Base-by-base conservation (phyloP, 805 yeast genomes). In the Candida stauntonica region DNA sequence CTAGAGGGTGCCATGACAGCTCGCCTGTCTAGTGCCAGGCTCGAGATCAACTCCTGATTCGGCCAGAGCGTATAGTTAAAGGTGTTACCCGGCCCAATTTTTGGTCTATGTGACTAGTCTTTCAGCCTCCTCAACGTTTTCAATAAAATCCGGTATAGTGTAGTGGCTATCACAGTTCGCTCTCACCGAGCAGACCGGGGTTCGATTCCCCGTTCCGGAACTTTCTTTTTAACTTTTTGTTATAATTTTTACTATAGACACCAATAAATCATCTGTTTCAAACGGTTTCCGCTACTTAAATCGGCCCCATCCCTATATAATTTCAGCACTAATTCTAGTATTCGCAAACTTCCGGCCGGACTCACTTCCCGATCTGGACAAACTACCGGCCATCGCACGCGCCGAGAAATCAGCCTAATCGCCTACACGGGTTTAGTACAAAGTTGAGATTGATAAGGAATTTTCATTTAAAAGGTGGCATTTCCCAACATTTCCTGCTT, bases 151-250 rank as follows among this genome's bases (percentile, higher is more conserved):
- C 59, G 57, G 55, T 44, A 49, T 55, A 47, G 59, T 55, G 59
- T 55, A 55, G 59, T 50, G 59, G 59, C 56, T 55, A 55, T 45
- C 59, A 55, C 55, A 51, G 56, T 46, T 51, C 60, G 51, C 60
- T 55, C 60, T 55, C 60, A 54, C 58, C 51, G 60, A 51, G 47
- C 54, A 52, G 52, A 54, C 60, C 58, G 56, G 60, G 51, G 60
- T 55, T 55, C 60, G 60, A 55, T 53, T 55, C 60, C 51, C 60
- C 56, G 60, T 50, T 44, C 55, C 57, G 60, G 60, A 55, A 51
- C 7, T 18, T 33, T 16, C 26, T 26, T 38, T 26, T 23, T 26
- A 21, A 17, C 21, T 21, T 27, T 16, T 11, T 12, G 13, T n/a
- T 12, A 7, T 20, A 14, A 21, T 23, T 8, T 15, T 18, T n/a